Conservation (phyloP, 2,329 filamentous ascomycete species). For the Trichophyton verrucosum region DNA sequence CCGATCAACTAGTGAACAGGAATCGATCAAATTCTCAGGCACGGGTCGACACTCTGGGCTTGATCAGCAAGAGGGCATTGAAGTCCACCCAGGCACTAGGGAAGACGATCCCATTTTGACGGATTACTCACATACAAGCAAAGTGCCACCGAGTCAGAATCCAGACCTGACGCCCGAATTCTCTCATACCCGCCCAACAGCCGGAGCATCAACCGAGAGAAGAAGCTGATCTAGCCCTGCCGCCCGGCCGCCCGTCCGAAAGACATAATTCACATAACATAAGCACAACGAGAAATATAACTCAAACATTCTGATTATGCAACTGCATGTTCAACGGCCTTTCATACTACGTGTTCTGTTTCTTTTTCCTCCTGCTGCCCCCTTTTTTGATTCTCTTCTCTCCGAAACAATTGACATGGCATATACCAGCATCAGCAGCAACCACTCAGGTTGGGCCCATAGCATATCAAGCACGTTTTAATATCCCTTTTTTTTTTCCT, state of each 20-base stretch:
- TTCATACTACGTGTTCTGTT: background rate
- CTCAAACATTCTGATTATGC: background rate
- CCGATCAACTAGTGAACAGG: slow-evolving; percentile 26
- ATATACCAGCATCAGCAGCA: background rate
- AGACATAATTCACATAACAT: background rate
- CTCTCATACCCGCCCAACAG: slow-evolving; percentile 25
- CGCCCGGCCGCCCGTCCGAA: slow-evolving; percentile 19
- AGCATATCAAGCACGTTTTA: background rate
- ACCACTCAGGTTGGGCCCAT: background rate
- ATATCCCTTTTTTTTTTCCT: background rate
- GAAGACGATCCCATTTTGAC: slow-evolving; percentile 35
- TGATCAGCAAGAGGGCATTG: slow-evolving; percentile 32
- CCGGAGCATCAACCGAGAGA: slow-evolving; percentile 20
- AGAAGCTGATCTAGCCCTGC: slow-evolving; percentile 27
- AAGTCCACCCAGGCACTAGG: slow-evolving; percentile 36
- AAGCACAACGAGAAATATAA: background rate
- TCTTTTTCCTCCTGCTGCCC: background rate
- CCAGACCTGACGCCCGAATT: slow-evolving; percentile 35
- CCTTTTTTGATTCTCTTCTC: background rate
- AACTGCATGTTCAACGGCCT: background rate
- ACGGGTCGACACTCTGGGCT: slow-evolving; percentile 28
- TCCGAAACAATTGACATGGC: background rate
- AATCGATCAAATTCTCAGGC: slow-evolving; percentile 28
- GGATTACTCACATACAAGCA: slow-evolving; percentile 22
- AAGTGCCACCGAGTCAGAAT: slow-evolving; percentile 36